A percentile compares a stretch with the other conserved stretches of the same genome.
These are phyloP conservation scores for Coniella vitis DNA, from an alignment of 2,329 filamentous ascomycete genomes.

Conservation along the genomic window DNA sequence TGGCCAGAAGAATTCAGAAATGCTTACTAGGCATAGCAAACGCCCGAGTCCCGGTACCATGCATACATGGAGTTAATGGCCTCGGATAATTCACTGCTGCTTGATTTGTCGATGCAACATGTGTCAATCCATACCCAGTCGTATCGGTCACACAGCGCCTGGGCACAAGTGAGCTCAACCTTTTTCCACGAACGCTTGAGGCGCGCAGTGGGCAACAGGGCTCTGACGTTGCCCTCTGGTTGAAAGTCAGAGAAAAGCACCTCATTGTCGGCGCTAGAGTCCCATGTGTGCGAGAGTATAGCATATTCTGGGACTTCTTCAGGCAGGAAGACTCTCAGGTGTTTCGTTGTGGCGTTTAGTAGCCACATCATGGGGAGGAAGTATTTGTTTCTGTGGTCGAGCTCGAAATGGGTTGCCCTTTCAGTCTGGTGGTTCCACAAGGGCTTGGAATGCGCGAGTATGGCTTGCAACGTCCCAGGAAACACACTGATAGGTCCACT, in stretches of 20 bases:
- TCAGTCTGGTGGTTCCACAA: neutral
- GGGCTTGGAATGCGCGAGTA: neutral
- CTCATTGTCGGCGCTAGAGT: neutral
- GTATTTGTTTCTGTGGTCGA: neutral
- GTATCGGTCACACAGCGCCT: neutral
- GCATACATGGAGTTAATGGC: constrained; percentile 14
- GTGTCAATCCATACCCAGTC: constrained; percentile 10
- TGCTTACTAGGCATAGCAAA: constrained; percentile 9
- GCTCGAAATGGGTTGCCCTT: neutral
- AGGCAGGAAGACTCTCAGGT: neutral
- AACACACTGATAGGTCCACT: neutral
- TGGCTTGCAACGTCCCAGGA: neutral
- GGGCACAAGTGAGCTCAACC: neutral
- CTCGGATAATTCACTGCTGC: constrained; percentile 12
- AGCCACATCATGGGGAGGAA: neutral
- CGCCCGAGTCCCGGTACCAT: constrained; percentile 5
- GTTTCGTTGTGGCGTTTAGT: neutral
- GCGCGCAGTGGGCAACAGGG: neutral
- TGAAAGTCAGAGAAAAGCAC: neutral
- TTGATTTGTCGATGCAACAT: constrained; percentile 15
- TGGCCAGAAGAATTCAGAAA: neutral
- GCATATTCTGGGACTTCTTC: neutral
- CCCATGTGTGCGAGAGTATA: neutral
- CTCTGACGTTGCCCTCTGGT: neutral
- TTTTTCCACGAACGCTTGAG: neutral